Base-by-base conservation (phyloP, 2,329 filamentous ascomycete genomes). In the Botryosphaeria agaves region DNA sequence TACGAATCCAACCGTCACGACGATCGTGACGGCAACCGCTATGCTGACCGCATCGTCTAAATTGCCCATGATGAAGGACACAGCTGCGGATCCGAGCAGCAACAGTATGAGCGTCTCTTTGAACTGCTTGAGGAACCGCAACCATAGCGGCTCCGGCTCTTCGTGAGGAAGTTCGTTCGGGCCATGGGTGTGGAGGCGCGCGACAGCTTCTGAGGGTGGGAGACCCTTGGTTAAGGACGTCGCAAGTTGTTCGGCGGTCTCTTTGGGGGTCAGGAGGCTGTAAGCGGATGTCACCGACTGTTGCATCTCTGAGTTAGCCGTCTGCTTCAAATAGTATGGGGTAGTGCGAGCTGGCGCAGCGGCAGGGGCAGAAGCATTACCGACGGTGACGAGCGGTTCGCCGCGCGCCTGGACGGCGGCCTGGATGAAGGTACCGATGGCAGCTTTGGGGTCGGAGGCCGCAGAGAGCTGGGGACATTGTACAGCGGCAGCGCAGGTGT, bases 41-140 rank as follows among this genome's bases (percentile, higher is more conserved):
- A 98, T 98, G 53, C 87, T 95, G 44, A 98, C 60, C 5, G 87
- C 87, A 57, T 98, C 91, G 44, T 95, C 87, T 48, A 76, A 74
- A 48, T 98, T 98, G 30, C 85, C 84, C 53, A 98, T 77, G 26
- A 95, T 55, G 29, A 95, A 71, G 0, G 87, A 95, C 23, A 92
- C 77, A 12, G 69, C 76, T 1, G 89, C 87, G 3, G 89, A 95
- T 5, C 73, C 79, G 14, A 98, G 69, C 11, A 98, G 67, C n/a
- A 98, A 67, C 14, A 95, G 56, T 38, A 98, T 98, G 32, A 98
- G 62, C 0, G 89, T 87, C 49, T 98, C 89, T 48, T 91, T 84
- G 52, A 98, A 98, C 48, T 98, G 89, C 55, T 92, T 91, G 36
- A 93, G 52, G 45, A 98, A 98, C 35, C 89, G 80, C 32, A 94